Evolutionary conservation across 2,329 filamentous ascomycete species (phyloP).

Genomic region (Hyphodiscus sp.): DNA sequence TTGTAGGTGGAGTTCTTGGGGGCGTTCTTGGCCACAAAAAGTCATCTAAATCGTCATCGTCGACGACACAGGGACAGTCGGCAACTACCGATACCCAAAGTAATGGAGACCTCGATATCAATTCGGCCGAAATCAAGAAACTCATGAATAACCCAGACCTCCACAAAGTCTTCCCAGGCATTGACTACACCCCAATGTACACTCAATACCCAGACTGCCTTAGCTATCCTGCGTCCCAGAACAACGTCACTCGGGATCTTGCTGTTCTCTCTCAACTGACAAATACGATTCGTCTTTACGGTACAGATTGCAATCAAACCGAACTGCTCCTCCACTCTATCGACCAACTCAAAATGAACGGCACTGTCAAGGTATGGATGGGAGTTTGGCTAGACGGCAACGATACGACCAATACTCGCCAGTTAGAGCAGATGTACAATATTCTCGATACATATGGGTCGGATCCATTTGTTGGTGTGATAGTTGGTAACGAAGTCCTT

Average conservation of each 20-base stretch:
- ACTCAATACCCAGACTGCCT: constrained; percentile 84
- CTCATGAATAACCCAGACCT: constrained; percentile 75
- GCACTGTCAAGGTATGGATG: constrained; percentile 80
- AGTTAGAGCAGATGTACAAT: constrained; percentile 77
- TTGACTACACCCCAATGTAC: constrained; percentile 92
- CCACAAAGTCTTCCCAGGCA: constrained; percentile 89
- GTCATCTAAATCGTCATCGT: constrained; percentile 19
- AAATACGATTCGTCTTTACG: constrained; percentile 81
- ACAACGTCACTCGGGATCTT: constrained; percentile 88
- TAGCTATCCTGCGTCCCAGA: constrained; percentile 73
- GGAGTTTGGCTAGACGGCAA: constrained; percentile 91
- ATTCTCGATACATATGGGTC: constrained; percentile 65
- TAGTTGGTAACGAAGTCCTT: constrained; percentile 74
- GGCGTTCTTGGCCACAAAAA: constrained; percentile 31
- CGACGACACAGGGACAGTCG: constrained; percentile 29
- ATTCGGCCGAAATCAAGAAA: constrained; percentile 73
- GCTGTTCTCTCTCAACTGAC: constrained; percentile 87
- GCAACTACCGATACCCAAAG: constrained; percentile 52
- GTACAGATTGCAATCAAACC: constrained; percentile 96
- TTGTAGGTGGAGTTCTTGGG: constrained; percentile 65
- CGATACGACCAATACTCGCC: constrained; percentile 73
- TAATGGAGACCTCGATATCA: constrained; percentile 65
- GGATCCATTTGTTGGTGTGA: constrained; percentile 72
- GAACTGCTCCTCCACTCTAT: constrained; percentile 87
- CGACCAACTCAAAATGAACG: constrained; percentile 62